Conservation (phyloP, 2,329 filamentous ascomycete species). For the Colletotrichum orbiculare region DNA sequence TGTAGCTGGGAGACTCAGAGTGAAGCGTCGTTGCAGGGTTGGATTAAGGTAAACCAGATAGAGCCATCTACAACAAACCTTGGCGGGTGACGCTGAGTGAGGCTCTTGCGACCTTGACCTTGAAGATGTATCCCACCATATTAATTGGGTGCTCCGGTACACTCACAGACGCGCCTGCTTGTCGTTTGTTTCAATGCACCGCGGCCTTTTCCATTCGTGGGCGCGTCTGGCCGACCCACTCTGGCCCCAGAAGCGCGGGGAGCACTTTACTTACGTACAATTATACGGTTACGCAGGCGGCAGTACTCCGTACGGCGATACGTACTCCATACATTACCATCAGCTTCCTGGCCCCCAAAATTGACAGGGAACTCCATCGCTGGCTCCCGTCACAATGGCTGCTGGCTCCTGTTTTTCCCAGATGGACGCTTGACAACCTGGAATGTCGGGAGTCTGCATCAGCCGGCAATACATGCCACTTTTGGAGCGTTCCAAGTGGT, state of each 20-base stretch:
- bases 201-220: conserved; percentile 3
- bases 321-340: no score
- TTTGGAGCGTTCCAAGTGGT: conserved; percentile 3
- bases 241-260: no score
- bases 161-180: background rate
- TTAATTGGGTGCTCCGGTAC: background rate
- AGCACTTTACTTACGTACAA: no score
- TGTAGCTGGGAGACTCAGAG: no score
- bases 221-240: background rate
- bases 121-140: conserved; percentile 4
- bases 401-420: no score
- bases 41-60: conserved; percentile 8
- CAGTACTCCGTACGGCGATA: no score
- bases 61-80: conserved; percentile 24
- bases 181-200: conserved; percentile 16
- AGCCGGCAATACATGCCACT: background rate
- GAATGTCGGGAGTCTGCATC: no score
- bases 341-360: no score
- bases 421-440: no score
- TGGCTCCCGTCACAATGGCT: no score
- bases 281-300: no score
- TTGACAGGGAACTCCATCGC: no score
- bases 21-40: conserved; percentile 8
- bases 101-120: conserved; percentile 4
- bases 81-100: conserved; percentile 25